Evolutionary conservation across 2,329 filamentous ascomycete species (phyloP), one percentile per base, ranked within the genome.

Genomic region (Fusarium agapanthi): DNA sequence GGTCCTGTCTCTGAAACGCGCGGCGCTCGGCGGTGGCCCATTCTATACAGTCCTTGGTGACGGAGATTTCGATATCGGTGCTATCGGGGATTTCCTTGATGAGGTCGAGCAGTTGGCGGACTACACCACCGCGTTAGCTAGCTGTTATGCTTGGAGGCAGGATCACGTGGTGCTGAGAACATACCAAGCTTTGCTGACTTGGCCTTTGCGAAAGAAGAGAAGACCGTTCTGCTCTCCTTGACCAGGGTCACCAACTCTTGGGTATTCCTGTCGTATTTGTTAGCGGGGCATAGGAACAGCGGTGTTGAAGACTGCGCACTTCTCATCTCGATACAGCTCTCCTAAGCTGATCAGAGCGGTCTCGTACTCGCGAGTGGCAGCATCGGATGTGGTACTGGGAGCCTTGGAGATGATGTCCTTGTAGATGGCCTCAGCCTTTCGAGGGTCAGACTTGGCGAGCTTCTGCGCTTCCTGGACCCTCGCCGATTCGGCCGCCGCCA

Each of bases 41-140:
- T 86, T 98, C 95, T 90, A 99, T 99, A 86, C 95, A 98, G 84
- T 96, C 97, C 85, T 97, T 97, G 80, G 96, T 99, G 78, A 98
- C 94, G 82, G 91, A 86, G 82, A 97, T 95, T 86, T 99, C 96
- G 81, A 92, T 93, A 82, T 99, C 96, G 86, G 93, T 93, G 77
- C 94, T 96, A 84, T 98, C 93, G 79, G 97, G 96, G 78, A 98
- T 98, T 79, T 93, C 90, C 78, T 93, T 91, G 87, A 98, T 96
- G 82, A 98, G 91, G 83, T 99, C 96, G 82, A 99, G 93, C 32
- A 99, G 91, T 85, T 98, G 95, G 77, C 96, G 95, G 77, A 99
- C 96, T 98, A 59, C 59, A 55, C 71, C 61, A 62, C 63, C 45
- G 50, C 56, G 66, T 77, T 71, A 77, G 73, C 62, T 59, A 24